A percentile compares a stretch with the other conserved stretches of the same genome.
Conservation (phyloP, 139 green algal species). For the Pseudopediastrum boryanum region DNA sequence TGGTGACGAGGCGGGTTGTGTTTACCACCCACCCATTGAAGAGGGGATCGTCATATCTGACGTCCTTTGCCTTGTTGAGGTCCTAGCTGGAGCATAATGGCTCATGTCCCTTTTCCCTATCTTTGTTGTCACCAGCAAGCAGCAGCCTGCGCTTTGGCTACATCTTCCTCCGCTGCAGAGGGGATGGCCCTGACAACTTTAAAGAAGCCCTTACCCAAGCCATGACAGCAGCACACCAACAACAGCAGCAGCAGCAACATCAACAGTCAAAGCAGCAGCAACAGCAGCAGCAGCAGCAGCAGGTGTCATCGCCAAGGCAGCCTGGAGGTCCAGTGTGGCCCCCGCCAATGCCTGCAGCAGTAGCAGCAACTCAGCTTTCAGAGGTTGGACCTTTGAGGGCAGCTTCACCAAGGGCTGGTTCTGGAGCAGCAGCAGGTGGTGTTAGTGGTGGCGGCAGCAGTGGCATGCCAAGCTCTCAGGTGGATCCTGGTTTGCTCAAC, state of each 20-base stretch:
- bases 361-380: neutral
- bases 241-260: neutral
- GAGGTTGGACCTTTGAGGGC: neutral
- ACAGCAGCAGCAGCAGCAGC: slow-evolving; percentile 5
- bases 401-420: slow-evolving; percentile 6
- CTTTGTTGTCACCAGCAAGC: slow-evolving; percentile 27
- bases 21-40: no score
- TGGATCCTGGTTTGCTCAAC: no score
- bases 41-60: no score
- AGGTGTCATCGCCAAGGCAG: neutral
- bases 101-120: no score
- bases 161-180: slow-evolving; percentile 46
- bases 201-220: slow-evolving; percentile 30
- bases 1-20: no score
- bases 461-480: no score
- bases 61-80: no score
- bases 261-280: neutral
- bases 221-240: slow-evolving; percentile 4
- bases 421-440: slow-evolving; percentile 25
- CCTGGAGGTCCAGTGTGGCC: neutral
- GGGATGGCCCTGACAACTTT: slow-evolving; percentile 46
- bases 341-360: neutral
- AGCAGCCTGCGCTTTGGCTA: slow-evolving; percentile 19
- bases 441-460: neutral
- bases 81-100: no score